Conservation (phyloP, 495 filamentous ascomycete species). For the Podospora tetraspora region DNA sequence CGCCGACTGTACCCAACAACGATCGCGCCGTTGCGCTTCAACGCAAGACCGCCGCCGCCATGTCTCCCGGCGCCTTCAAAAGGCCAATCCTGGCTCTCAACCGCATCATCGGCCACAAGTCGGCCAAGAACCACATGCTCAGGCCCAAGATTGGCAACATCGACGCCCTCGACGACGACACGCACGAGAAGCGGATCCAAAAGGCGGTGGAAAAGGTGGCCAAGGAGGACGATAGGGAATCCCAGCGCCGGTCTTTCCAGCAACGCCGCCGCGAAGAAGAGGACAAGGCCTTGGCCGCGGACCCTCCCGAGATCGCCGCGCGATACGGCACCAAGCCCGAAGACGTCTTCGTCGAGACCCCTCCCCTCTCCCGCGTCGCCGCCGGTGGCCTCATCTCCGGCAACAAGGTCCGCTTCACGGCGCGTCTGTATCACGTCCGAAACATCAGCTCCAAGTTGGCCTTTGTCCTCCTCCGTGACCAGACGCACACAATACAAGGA, state of each 20-base stretch:
- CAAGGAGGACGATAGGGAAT: slow-evolving; percentile 47
- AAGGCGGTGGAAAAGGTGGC: slow-evolving; percentile 44
- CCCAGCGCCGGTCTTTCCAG: slow-evolving; percentile 47
- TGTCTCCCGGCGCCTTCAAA: slow-evolving; percentile 37
- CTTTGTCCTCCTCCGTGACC: slow-evolving; percentile 81
- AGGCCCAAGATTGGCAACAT: slow-evolving; percentile 45
- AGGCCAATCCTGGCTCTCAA: slow-evolving; percentile 42
- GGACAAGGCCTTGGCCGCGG: slow-evolving; percentile 37
- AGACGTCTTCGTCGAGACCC: slow-evolving; percentile 28
- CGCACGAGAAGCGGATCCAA: slow-evolving; percentile 47
- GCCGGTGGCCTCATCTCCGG: slow-evolving; percentile 44
- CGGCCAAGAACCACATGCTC: slow-evolving; percentile 43
- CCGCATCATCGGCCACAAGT: slow-evolving; percentile 38
- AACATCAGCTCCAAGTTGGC: slow-evolving; percentile 81
- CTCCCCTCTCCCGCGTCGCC: slow-evolving; percentile 18
- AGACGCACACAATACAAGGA: slow-evolving; percentile 76
- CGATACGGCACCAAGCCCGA: slow-evolving; percentile 52
- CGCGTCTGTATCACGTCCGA: slow-evolving; percentile 78
- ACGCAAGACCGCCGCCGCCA: slow-evolving; percentile 8
- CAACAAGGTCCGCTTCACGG: slow-evolving; percentile 69
- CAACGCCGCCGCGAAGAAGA: slow-evolving; percentile 44
- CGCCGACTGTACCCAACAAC: slow-evolving; percentile 1
- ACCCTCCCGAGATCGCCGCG: slow-evolving; percentile 51
- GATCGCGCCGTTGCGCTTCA: not conserved
- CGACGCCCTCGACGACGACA: slow-evolving; percentile 38